Evolutionary conservation across 768 basidiomycete species (phyloP).

Genomic region (Boletus edulis): DNA sequence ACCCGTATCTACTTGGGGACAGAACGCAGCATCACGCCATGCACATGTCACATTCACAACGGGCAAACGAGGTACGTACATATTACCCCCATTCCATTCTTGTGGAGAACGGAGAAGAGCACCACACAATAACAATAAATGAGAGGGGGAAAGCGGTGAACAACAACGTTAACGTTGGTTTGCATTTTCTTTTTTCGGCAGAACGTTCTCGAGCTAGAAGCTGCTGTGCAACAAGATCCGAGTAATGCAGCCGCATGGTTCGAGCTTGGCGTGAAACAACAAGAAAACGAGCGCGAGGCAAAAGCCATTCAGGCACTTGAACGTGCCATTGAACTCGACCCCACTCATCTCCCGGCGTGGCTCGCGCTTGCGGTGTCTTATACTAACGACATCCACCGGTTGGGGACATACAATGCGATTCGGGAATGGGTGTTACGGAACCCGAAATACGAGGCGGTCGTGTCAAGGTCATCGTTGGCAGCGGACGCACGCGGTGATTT

Average conservation of each 20-base stretch:
- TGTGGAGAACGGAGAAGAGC: constrained; percentile 9
- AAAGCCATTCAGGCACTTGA: constrained; percentile 85
- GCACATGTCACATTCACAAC: constrained; percentile 29
- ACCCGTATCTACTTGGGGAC: constrained; percentile 73
- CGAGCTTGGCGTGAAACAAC: constrained; percentile 92
- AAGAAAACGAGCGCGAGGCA: constrained; percentile 94
- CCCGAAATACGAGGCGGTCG: constrained; percentile 45
- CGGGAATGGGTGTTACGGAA: constrained; percentile 79
- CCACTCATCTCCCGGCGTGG: constrained; percentile 75
- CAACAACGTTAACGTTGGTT: constrained; percentile 14
- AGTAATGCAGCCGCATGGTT: constrained; percentile 78
- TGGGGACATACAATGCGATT: constrained; percentile 75
- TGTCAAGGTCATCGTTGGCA: constrained; percentile 36
- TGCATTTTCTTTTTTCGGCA: constrained; percentile 34
- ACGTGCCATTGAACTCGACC: constrained; percentile 79
- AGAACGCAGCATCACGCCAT: constrained; percentile 46
- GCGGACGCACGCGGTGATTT: constrained; percentile 33
- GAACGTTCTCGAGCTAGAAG: constrained; percentile 89
- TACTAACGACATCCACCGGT: constrained; percentile 83
- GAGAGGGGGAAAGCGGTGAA: background rate
- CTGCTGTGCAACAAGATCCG: constrained; percentile 78
- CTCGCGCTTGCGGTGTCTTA: constrained; percentile 88
- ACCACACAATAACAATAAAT: background rate
- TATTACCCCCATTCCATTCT: constrained; percentile 5
- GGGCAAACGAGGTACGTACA: constrained; percentile 41